Base-by-base conservation (phyloP, 371 early-diverging fungal genomes). In the Mortierella sp. region DNA sequence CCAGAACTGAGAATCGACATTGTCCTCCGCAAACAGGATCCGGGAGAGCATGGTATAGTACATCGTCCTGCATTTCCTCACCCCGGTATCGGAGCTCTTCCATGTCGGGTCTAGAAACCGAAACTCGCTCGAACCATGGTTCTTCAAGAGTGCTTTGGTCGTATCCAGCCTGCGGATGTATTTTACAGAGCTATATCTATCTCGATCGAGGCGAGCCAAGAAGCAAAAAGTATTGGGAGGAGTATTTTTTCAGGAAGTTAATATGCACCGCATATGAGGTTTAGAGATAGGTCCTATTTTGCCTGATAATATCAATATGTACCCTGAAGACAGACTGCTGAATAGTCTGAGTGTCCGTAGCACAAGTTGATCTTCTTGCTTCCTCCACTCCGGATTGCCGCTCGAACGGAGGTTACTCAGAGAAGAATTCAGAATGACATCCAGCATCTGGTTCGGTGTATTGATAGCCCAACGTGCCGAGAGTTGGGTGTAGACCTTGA, bases 311-410 rank as follows among this genome's bases (percentile, higher is more conserved):
- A n/a, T n/a, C n/a, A n/a, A 14, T 15, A 26, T 80, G 50, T 88
- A 93, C 84, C 96, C 95, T n/a, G 87, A 83, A 2, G 95, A 86
- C n/a, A 96, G 69, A 49, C 94, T 94, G 51, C 87, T 82, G 55
- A 94, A 87, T 39, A 95, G 81, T 41, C 83, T 84, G 30, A 95
- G 72, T 0, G 92, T 85, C 24, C 81, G 70, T 15, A 70, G 63
- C 7, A 92, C 81, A 15, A 91, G 79, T 5, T 72, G 72, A 58
- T 86, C 81, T 43, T 82, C 72, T 27, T 80, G 58, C 27, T 75
- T 73, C 78, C 85, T 88, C 56, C 80, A 80, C 24, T 81, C 72
- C 17, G 90, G 73, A 52, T 89, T 88, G 58, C 79, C 66, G 49
- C 80, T 44, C 78, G 87, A 62, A 8, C 61, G 52, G n/a, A 69